Evolutionary conservation across 2,329 filamentous ascomycete genomes (phyloP).

Genomic region (Xylariomycetidae sp.): DNA sequence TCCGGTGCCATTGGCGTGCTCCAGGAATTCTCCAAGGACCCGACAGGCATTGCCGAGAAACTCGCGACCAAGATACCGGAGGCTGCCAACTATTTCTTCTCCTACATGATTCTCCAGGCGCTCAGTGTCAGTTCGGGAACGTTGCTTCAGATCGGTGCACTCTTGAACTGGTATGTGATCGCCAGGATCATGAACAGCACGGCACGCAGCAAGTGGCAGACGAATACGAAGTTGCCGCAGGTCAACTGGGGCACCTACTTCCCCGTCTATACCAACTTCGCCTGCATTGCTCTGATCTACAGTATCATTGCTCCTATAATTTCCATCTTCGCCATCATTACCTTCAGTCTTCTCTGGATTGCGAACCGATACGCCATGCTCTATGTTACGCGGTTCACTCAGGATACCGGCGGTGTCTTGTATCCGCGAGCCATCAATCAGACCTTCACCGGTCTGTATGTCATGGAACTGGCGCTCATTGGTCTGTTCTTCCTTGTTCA

Average conservation of each 20-base stretch:
- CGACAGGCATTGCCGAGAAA: constrained; percentile 60
- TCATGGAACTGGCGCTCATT: constrained; percentile 87
- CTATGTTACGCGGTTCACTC: constrained; percentile 83
- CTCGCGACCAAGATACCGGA: constrained; percentile 76
- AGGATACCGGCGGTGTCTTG: constrained; percentile 86
- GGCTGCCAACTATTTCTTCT: constrained; percentile 95
- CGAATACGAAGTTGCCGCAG: constrained; percentile 71
- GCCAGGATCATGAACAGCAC: constrained; percentile 80
- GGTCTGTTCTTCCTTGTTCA: constrained; percentile 79
- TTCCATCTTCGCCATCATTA: constrained; percentile 86
- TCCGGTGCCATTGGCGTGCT: constrained; percentile 62
- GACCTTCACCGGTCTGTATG: constrained; percentile 88
- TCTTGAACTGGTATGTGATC: constrained; percentile 76
- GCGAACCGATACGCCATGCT: constrained; percentile 96
- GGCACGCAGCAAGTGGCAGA: constrained; percentile 71
- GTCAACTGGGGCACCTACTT: constrained; percentile 93
- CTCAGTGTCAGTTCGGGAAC: constrained; percentile 86
- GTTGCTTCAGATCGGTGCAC: constrained; percentile 72
- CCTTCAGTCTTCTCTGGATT: constrained; percentile 86
- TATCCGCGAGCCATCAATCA: constrained; percentile 94
- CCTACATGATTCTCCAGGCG: constrained; percentile 94
- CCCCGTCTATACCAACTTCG: constrained; percentile 93
- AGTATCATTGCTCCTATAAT: constrained; percentile 85
- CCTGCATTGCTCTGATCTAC: constrained; percentile 86
- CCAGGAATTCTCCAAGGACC: constrained; percentile 49